phyloP scores from a whole-genome alignment of 495 filamentous ascomycete species.

The Bombardia bombarda region DNA sequence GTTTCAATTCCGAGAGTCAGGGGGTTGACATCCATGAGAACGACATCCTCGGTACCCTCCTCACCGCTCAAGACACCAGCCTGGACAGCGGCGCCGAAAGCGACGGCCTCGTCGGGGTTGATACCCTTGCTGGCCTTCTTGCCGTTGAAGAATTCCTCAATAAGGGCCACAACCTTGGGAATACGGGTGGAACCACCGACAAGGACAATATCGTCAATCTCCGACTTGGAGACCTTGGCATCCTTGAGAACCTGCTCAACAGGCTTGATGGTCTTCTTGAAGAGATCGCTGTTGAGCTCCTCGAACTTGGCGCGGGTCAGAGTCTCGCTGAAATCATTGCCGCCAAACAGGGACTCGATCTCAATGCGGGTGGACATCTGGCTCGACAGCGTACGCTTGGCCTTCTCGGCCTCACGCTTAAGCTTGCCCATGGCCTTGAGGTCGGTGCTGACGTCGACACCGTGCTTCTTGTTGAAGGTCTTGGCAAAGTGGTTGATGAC shows the following conservation, averaged over 20 bases:
- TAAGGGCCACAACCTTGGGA: constrained; percentile 87
- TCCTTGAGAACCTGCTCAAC: constrained; percentile 96
- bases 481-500: constrained; percentile 96
- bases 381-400: constrained; percentile 97
- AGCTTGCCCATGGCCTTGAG: constrained; percentile 99
- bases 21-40: constrained; percentile 98
- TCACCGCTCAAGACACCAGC: constrained; percentile 91
- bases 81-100: constrained; percentile 95
- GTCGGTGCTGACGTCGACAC: constrained; percentile 86
- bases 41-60: constrained; percentile 64
- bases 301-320: constrained; percentile 99
- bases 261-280: constrained; percentile 98
- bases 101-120: constrained; percentile 97
- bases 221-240: constrained; percentile 80
- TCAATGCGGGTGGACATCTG: constrained; percentile 98
- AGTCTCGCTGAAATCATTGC: constrained; percentile 97
- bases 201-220: constrained; percentile 81
- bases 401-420: constrained; percentile 99
- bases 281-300: constrained; percentile 96
- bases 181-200: constrained; percentile 95
- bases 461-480: constrained; percentile 98
- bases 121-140: constrained; percentile 98
- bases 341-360: constrained; percentile 95
- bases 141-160: constrained; percentile 91
- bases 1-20: constrained; percentile 98